A percentile compares a stretch with the other conserved stretches of the same genome.
phyloP scores from a whole-genome alignment of 2,329 filamentous ascomycete genomes.

The Aphanocladium album region DNA sequence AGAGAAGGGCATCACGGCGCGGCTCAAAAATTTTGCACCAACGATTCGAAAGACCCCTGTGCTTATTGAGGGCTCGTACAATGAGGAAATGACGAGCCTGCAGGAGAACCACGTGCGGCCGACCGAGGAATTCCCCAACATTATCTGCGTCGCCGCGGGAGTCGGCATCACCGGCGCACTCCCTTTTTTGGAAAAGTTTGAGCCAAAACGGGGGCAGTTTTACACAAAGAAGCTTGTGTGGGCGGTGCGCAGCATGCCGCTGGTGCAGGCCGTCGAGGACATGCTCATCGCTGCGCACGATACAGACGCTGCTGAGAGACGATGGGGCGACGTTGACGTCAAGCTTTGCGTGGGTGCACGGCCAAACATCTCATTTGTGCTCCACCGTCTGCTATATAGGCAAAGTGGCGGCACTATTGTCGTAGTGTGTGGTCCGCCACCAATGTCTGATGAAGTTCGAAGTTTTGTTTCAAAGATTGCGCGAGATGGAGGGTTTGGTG shows the following conservation, averaged over 20 bases:
- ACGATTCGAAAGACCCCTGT: conserved; percentile 18
- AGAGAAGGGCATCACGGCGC: conserved; percentile 21
- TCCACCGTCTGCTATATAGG: conserved; percentile 13
- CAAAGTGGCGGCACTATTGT: conserved; percentile 18
- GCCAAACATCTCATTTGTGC: conserved; percentile 13
- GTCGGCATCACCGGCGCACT: conserved; percentile 26
- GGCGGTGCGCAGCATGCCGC: conserved; percentile 16
- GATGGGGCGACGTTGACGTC: conserved; percentile 17
- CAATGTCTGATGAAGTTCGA: conserved; percentile 21
- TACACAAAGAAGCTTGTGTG: conserved; percentile 18
- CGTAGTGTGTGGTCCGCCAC: conserved; percentile 18
- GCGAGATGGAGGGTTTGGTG: conserved; percentile 11
- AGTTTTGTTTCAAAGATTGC: conserved; percentile 11
- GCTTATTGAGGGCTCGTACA: conserved; percentile 25
- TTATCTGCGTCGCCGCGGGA: conserved; percentile 25
- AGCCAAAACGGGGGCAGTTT: neutral
- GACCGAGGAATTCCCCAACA: conserved; percentile 18
- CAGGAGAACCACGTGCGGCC: conserved; percentile 11
- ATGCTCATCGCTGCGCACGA: conserved; percentile 10
- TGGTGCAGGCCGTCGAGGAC: conserved; percentile 18
- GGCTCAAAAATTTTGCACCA: conserved; percentile 16
- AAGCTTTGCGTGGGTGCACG: conserved; percentile 16
- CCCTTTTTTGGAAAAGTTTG: conserved; percentile 16
- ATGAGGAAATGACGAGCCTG: conserved; percentile 15
- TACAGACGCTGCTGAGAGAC: conserved; percentile 1